Evolutionary conservation across 805 yeast genomes (phyloP).

Genomic region (Pichia heedii): DNA sequence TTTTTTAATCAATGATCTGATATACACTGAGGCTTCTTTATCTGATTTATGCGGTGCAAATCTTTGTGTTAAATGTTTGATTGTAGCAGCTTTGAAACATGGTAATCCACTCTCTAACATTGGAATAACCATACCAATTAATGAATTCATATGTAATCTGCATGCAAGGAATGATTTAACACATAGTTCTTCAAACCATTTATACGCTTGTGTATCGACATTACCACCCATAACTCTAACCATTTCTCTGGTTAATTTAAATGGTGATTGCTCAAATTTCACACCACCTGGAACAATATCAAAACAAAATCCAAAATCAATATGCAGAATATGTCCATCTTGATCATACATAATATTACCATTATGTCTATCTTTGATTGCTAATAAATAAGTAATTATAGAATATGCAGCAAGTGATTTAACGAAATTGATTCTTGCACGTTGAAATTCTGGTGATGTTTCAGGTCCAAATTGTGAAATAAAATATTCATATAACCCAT

Average conservation of each 20-base stretch:
- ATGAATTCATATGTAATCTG: conserved; percentile 79
- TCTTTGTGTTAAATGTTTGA: conserved; percentile 64
- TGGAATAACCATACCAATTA: conserved; percentile 77
- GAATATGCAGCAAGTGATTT: conserved; percentile 94
- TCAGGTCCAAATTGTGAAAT: conserved; percentile 93
- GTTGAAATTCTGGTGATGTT: conserved; percentile 77
- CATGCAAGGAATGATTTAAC: conserved; percentile 85
- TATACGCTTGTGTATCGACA: conserved; percentile 72
- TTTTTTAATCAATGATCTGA: conserved; percentile 67
- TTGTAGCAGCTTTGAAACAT: conserved; percentile 85
- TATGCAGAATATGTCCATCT: conserved; percentile 89
- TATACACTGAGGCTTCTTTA: conserved; percentile 71
- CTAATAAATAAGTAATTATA: conserved; percentile 79
- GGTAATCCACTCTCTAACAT: conserved; percentile 96
- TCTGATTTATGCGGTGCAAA: conserved; percentile 78
- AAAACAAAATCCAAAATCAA: conserved; percentile 97
- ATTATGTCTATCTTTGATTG: conserved; percentile 95
- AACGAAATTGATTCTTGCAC: conserved; percentile 85
- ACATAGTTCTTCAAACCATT: conserved; percentile 92
- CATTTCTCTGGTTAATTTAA: conserved; percentile 95
- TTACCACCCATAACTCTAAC: conserved; percentile 93
- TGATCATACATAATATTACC: conserved; percentile 97
- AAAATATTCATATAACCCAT: conserved; percentile 90
- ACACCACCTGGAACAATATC: conserved; percentile 99
- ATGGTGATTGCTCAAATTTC: conserved; percentile 95